A percentile compares a stretch with the other conserved stretches of the same genome.
Evolutionary conservation across 495 filamentous ascomycete genomes (phyloP).

Genomic region (Talaromyces ruber): DNA sequence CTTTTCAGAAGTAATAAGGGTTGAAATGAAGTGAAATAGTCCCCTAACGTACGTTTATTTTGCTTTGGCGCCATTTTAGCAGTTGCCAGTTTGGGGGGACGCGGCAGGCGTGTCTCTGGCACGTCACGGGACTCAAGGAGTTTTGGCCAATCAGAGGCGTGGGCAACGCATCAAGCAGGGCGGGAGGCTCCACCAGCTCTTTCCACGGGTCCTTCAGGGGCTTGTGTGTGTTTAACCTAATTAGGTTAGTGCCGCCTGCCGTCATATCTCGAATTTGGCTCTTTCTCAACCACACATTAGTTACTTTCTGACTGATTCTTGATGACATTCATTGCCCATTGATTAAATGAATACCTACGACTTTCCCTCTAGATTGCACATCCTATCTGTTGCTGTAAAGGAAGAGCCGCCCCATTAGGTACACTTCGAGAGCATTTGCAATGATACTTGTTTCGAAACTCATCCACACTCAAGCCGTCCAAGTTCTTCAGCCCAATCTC

Average conservation of each 20-base stretch:
- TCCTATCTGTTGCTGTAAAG: constrained; percentile 18
- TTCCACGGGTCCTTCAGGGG: constrained; percentile 19
- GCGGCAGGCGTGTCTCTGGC: constrained; percentile 9
- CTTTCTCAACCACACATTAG: not conserved
- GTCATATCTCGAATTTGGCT: not conserved
- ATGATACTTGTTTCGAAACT: constrained; percentile 51
- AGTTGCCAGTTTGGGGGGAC: constrained; percentile 1
- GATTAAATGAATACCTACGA: not conserved
- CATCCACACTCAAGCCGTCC: constrained; percentile 43
- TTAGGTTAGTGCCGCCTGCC: constrained; percentile 10
- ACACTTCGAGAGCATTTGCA: constrained; percentile 48
- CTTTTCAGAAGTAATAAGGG: not conserved
- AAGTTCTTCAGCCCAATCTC: constrained; percentile 54
- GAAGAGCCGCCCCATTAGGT: not conserved
- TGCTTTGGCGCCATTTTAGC: not conserved
- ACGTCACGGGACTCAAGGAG: constrained; percentile 2
- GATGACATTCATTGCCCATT: not conserved
- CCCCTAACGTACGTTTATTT: not conserved
- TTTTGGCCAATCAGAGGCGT: not conserved
- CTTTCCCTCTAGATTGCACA: constrained; percentile 23
- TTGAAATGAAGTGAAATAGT: not conserved
- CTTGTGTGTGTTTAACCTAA: constrained; percentile 13
- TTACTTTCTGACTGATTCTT: not conserved
- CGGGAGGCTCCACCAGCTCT: not conserved
- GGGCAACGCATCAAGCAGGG: not conserved